Percentiles rank a stretch among this genome's conserved stretches.
phyloP scores from a whole-genome alignment of 768 basidiomycete species.

The Boletus sp. region DNA sequence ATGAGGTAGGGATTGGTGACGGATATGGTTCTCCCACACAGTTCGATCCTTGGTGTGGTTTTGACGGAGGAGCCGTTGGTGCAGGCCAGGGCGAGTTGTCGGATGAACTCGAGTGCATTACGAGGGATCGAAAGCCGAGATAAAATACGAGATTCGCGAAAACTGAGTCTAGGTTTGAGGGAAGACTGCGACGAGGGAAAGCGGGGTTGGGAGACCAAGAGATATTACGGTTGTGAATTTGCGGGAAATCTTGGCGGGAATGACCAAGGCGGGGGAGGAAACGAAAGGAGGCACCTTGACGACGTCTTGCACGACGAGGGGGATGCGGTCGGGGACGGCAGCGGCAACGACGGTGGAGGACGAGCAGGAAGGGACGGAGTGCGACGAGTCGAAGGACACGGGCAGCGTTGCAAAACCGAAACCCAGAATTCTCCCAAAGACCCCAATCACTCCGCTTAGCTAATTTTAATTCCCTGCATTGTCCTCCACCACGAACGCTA shows the following conservation, averaged over 20 bases:
- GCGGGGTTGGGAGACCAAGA: constrained; percentile 17
- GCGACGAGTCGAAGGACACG: constrained; percentile 31
- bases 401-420: constrained; percentile 35
- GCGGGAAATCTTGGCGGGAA: constrained; percentile 9
- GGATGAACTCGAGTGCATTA: constrained; percentile 39
- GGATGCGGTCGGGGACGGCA: constrained; percentile 19
- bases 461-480: constrained; percentile 15
- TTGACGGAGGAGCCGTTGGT: constrained; percentile 37
- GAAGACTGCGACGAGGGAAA: constrained; percentile 23
- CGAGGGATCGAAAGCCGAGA: constrained; percentile 20
- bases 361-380: constrained; percentile 31
- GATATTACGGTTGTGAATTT: constrained; percentile 28
- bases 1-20: constrained; percentile 16
- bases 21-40: constrained; percentile 32
- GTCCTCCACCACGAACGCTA: too few species aligned
- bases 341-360: constrained; percentile 25
- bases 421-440: constrained; percentile 37
- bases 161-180: constrained; percentile 21
- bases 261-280: constrained; percentile 31
- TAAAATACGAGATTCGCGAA: constrained; percentile 18
- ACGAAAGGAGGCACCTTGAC: constrained; percentile 16
- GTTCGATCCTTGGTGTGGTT: constrained; percentile 33
- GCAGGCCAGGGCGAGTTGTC: constrained; percentile 44
- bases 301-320: constrained; percentile 24
- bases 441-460: constrained; percentile 22